Percentiles rank a stretch among this genome's conserved stretches.
phyloP scores from a whole-genome alignment of 2,329 filamentous ascomycete genomes.

The Botryotinia calthae region DNA sequence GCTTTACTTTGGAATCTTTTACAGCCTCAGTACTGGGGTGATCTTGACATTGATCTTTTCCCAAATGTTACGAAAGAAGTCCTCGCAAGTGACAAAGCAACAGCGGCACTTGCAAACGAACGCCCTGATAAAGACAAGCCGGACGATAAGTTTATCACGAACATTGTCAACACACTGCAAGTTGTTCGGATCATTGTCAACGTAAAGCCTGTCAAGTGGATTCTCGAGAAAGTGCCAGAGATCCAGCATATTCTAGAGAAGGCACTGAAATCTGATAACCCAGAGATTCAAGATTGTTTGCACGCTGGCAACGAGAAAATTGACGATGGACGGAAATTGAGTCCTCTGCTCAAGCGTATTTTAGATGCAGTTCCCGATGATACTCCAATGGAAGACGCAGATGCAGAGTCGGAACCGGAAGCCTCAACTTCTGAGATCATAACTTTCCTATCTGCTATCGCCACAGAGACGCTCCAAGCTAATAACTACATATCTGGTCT shows the following conservation, averaged over 20 bases:
- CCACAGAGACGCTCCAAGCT: slow-evolving; percentile 80
- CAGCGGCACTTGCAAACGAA: slow-evolving; percentile 56
- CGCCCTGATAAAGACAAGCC: slow-evolving; percentile 65
- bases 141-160: slow-evolving; percentile 81
- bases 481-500: slow-evolving; percentile 83
- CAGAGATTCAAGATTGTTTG: slow-evolving; percentile 90
- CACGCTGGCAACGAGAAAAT: slow-evolving; percentile 69
- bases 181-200: slow-evolving; percentile 87
- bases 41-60: slow-evolving; percentile 88
- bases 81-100: slow-evolving; percentile 75
- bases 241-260: slow-evolving; percentile 91
- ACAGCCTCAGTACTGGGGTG: slow-evolving; percentile 84
- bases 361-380: slow-evolving; percentile 85
- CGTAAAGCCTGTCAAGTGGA: slow-evolving; percentile 87
- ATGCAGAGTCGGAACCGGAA: slow-evolving; percentile 81
- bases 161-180: slow-evolving; percentile 91
- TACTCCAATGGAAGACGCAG: slow-evolving; percentile 68
- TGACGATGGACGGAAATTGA: slow-evolving; percentile 67
- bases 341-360: slow-evolving; percentile 76
- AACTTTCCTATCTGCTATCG: slow-evolving; percentile 77
- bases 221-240: slow-evolving; percentile 70
- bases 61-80: slow-evolving; percentile 86
- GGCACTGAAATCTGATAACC: slow-evolving; percentile 79
- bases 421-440: slow-evolving; percentile 83
- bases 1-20: slow-evolving; percentile 79